Percentiles rank a stretch among this genome's conserved stretches.
Evolutionary conservation across 345 rosid species (phyloP).

Genomic region (Corchorus capsularis): DNA sequence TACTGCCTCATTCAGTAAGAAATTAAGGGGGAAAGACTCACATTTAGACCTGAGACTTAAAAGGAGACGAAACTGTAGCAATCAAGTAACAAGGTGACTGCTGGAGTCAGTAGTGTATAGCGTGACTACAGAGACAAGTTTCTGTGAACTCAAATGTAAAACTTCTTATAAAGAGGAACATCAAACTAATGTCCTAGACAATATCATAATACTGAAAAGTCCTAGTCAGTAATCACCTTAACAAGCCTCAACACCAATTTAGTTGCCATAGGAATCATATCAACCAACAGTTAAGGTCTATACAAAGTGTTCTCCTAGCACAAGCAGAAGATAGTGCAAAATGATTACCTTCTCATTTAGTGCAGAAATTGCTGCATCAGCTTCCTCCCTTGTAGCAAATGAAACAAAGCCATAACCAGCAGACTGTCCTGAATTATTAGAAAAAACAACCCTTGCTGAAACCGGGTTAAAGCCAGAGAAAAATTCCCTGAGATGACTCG

Average conservation of each 20-base stretch:
- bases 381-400: slow-evolving; percentile 82
- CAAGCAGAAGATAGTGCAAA: not conserved
- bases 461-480: slow-evolving; percentile 61
- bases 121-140: not conserved
- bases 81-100: not conserved
- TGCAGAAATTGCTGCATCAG: slow-evolving; percentile 70
- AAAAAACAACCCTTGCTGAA: slow-evolving; percentile 71
- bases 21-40: not conserved
- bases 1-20: not conserved
- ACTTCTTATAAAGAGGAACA: not conserved
- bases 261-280: not conserved
- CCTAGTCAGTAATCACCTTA: not conserved
- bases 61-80: not conserved
- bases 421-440: slow-evolving; percentile 59
- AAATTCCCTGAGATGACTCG: slow-evolving; percentile 72
- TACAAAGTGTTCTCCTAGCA: not conserved
- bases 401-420: slow-evolving; percentile 93
- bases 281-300: not conserved
- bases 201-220: not conserved
- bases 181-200: not conserved
- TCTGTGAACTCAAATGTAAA: not conserved
- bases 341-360: slow-evolving; percentile 73
- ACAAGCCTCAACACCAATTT: slow-evolving; percentile 14
- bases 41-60: not conserved
- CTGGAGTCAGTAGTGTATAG: not conserved